These are phyloP conservation scores for Panaeolus papilionaceus DNA, from an alignment of 768 basidiomycete species.

Conservation along the genomic window DNA sequence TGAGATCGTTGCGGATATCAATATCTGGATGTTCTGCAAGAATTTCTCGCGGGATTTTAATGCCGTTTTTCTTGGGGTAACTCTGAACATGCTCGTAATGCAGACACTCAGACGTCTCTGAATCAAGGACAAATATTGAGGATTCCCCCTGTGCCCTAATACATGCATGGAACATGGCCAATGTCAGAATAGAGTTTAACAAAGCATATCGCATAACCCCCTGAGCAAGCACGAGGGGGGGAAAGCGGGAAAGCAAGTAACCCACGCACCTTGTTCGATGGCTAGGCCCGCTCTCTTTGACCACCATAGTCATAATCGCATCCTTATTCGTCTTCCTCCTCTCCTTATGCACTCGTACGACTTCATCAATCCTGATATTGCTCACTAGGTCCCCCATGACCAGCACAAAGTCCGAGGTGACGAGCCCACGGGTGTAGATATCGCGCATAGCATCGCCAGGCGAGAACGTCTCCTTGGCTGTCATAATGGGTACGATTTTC, in stretches of 20 bases:
- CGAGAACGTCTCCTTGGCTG: slow-evolving; percentile 85
- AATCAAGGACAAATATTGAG: slow-evolving; percentile 79
- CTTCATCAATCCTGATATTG: slow-evolving; percentile 89
- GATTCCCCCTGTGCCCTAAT: slow-evolving; percentile 74
- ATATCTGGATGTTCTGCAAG: slow-evolving; percentile 76
- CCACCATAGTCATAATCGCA: slow-evolving; percentile 96
- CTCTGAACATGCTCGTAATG: slow-evolving; percentile 83
- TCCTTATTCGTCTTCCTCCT: slow-evolving; percentile 87
- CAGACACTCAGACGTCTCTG: slow-evolving; percentile 78
- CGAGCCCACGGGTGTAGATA: slow-evolving; percentile 89
- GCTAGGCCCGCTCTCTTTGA: slow-evolving; percentile 74
- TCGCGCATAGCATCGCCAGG: slow-evolving; percentile 94
- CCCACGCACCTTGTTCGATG: slow-evolving; percentile 75
- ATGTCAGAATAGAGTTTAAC: slow-evolving; percentile 4
- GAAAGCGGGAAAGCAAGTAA: slow-evolving; percentile 15
- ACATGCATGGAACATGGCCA: not conserved
- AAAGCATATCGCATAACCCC: slow-evolving; percentile 7
- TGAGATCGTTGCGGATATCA: slow-evolving; percentile 87
- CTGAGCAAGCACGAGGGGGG: slow-evolving; percentile 18
- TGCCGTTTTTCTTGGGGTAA: slow-evolving; percentile 66
- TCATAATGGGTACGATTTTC: slow-evolving; percentile 85
- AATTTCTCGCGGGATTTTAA: slow-evolving; percentile 80
- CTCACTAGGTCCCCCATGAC: slow-evolving; percentile 93
- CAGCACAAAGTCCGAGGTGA: slow-evolving; percentile 90
- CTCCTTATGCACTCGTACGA: slow-evolving; percentile 88